These are phyloP conservation scores for Persicaria tinctoria DNA, from an alignment of 148 eudicot species.

Conservation along the genomic window DNA sequence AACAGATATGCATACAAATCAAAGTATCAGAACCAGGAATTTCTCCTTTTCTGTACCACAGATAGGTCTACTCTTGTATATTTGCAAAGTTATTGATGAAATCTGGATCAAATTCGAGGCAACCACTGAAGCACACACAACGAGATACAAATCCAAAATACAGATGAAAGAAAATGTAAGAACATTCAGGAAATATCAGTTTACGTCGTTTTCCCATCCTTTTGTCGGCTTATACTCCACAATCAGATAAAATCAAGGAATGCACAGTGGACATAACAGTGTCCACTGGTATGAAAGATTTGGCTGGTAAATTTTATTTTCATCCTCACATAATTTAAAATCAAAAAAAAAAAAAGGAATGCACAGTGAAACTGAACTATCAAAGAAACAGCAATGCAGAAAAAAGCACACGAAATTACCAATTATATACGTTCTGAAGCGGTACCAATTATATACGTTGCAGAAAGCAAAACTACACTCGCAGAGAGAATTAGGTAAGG, in stretches of 20 bases:
- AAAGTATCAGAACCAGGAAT: no score
- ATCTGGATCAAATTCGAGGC: no score
- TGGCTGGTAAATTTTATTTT: no score
- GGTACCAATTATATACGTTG: neutral
- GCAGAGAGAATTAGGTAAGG: neutral
- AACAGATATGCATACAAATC: no score
- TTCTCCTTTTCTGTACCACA: no score
- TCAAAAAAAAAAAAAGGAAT: no score
- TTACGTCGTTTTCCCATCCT: neutral
- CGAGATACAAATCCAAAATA: no score
- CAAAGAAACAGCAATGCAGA: neutral
- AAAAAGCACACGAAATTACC: neutral
- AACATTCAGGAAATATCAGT: neutral
- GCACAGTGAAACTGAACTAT: neutral
- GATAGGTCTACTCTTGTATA: no score
- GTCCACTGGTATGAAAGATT: no score
- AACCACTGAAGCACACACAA: neutral
- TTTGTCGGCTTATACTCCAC: neutral
- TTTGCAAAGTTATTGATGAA: no score
- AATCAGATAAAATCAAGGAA: neutral
- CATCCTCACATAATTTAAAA: no score
- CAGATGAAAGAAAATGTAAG: neutral
- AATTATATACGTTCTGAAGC: neutral
- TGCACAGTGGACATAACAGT: no score
- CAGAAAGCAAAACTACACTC: neutral